A percentile compares a stretch with the other conserved stretches of the same genome.
phyloP scores from a whole-genome alignment of 2,329 filamentous ascomycete species.

The Trichoderma sp. region DNA sequence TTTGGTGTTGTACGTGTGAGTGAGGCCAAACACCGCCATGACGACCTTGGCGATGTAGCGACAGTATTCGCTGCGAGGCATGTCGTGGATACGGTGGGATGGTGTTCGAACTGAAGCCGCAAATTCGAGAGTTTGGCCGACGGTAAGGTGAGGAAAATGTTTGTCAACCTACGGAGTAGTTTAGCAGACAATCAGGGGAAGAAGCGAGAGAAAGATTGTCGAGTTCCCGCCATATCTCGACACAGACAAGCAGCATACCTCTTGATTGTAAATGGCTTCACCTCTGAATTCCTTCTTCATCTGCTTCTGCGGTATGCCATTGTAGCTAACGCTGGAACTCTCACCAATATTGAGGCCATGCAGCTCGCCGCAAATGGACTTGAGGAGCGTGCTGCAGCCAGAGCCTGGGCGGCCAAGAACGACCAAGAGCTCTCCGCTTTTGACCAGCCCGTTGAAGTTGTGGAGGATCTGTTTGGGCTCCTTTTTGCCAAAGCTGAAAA shows the following conservation, averaged over 20 bases:
- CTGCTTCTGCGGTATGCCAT: slow-evolving; percentile 56
- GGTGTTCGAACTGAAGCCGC: slow-evolving; percentile 71
- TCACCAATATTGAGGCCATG: slow-evolving; percentile 58
- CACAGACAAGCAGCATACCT: slow-evolving; percentile 46
- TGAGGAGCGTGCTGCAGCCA: slow-evolving; percentile 66
- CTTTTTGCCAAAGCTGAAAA: slow-evolving; percentile 51
- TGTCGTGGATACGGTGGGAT: slow-evolving; percentile 62
- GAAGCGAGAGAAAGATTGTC: no score
- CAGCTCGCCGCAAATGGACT: slow-evolving; percentile 62
- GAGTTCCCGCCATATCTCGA: fast-evolving
- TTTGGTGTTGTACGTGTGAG: slow-evolving; percentile 71
- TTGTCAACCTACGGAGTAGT: slow-evolving; percentile 56
- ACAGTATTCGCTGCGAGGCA: slow-evolving; percentile 62
- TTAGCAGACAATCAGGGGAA: background rate
- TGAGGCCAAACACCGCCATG: slow-evolving; percentile 71
- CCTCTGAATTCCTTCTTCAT: slow-evolving; percentile 65
- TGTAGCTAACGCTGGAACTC: slow-evolving; percentile 60
- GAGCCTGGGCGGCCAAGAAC: slow-evolving; percentile 68
- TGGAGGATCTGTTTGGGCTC: slow-evolving; percentile 62
- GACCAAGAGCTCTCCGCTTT: slow-evolving; percentile 67
- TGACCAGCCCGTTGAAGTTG: slow-evolving; percentile 65
- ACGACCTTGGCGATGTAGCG: slow-evolving; percentile 66
- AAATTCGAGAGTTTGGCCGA: slow-evolving; percentile 73
- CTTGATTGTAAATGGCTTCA: slow-evolving; percentile 74
- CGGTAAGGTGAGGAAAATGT: slow-evolving; percentile 77